Base-by-base conservation (phyloP, 768 basidiomycete genomes). In the Leucosporidium creatinivorum region DNA sequence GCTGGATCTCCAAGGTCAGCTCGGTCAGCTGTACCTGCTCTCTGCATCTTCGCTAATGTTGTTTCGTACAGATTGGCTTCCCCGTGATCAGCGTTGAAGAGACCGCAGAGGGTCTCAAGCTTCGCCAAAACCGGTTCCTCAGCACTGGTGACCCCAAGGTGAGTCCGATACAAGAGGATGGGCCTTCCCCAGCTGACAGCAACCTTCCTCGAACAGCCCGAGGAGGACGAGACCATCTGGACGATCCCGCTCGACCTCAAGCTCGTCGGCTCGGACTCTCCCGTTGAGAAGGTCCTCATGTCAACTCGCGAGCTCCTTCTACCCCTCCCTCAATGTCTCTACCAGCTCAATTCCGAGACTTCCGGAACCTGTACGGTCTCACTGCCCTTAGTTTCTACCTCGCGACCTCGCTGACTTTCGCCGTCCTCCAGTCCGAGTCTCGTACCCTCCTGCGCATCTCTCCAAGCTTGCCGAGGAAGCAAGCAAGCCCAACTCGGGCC, bases 61-160 rank as follows among this genome's bases (percentile, higher is more conserved):
- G 4, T 6, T 12, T n/a, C 19, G 12, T 12, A 12, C 8, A 59
- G 58, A 44, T 59, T 66, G 96, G 96, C 21, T 97, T 88, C 81
- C 96, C 96, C 2, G 86, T 98, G 26, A 77, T 98, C 64, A 88
- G 85, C 36, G 91, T 98, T 54, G 87, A 85, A 1, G 93, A 97
- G 79, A 83, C 81, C 17, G 77, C 81, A 1, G 84, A 82, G 54
- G 87, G 87, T 10, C 86, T 99, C 72, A 83, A 81, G 63, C 82
- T 98, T 62, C 85, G 86, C 44, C 96, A 98, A 79, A 89, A 96
- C 76, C 84, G 96, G n/a, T 98, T 96, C 83, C 81, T 98, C 57
- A 87, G 89, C 76, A 89, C 87, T 0, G 69, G 63, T 2, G 68
- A 73, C 18, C 66, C 64, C 5, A 67, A 62, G 73, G 33, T 54